Base-by-base conservation (phyloP, 306 rosid genomes). In the Begonia fuchsioides region DNA sequence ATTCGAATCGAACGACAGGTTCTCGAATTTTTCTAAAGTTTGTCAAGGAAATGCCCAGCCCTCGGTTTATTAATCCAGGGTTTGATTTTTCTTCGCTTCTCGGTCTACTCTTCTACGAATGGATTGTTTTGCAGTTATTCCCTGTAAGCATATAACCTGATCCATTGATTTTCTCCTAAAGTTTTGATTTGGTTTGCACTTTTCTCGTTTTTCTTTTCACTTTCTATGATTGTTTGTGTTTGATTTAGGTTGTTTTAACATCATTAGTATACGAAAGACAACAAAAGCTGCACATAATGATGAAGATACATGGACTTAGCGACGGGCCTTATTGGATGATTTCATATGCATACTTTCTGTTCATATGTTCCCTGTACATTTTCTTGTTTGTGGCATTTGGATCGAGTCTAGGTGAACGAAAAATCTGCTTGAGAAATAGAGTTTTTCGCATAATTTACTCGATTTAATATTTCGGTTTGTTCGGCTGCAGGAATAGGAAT, bases 301-400 rank as follows among this genome's bases (percentile, higher is more conserved):
- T 88, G 97, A 88, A 84, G 73, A 88, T 88, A 95, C 97, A 88
- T 17, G 97, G 97, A 54, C 97, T 88, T 57, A 93, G 88, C 55
- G 93, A 87, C 60, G 93, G 88, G 14, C 88, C 96, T 3, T 87
- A 83, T 58, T 83, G 94, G 96, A 41, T 80, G 72, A 87, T 87
- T 58, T 67, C 96, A 0, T 87, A 83, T 47, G 69, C 74, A 59
- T 87, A 87, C 59, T 87, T 83, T 66, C 72, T 87, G 52, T 47
- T 69, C 43, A 10, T 83, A 38, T 87, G 87, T 46, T 15, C 49
- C 17, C 38, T 80, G 53, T 80, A 83, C 81, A 70, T 76, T 86
- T 66, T 87, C 39, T 73, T 74, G 54, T 84, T 87, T 61, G 82
- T 87, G 59, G 19, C 68, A 65, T 78, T 81, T 61, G 96, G 96